Evolutionary conservation across 495 filamentous ascomycete species (phyloP), one percentile per base, ranked within the genome.

Genomic region (Tricharina praecox): DNA sequence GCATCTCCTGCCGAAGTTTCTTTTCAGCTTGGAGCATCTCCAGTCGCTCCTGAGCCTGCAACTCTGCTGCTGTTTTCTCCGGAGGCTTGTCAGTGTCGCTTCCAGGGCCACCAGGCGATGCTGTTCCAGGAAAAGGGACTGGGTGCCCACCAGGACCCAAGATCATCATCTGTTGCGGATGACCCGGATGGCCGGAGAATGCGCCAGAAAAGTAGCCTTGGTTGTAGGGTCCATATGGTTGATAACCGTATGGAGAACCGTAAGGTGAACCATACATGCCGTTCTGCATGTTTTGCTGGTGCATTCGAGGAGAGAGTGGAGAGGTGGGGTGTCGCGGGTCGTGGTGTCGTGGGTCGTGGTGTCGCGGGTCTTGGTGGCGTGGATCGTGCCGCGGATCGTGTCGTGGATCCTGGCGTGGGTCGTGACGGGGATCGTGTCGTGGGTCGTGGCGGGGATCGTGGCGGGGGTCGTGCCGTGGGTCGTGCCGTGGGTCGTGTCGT

Each of bases 101-200:
- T 15, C 43, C 43, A n/a, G n/a, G n/a, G 15, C 48, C 55, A 32
- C 44, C 53, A 0, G 54, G 55, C 13, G 55, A 51, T 25, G 54
- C 47, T 1, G 54, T 26, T 2, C 50, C 20, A 1, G 50, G 54
- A 2, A 46, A 59, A 19, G 55, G 55, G n/a, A 59, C 37, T 1
- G 48, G 55, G 28, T 59, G 59, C 4, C 56, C 56, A n/a, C 51
- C 50, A 11, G 56, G 55, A 5, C 56, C 56, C 56, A 59, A 50
- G 23, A 59, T 51, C 56, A 59, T 59, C 55, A 59, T 59, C n/a
- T 58, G 52, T n/a, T 47, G 51, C 19, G 35, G 53, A 15, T 50
- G 42, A 10, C 40, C 32, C 3, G 40, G 9, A 3, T 54, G 53
- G 1, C 41, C 37, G 1, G 51, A 48, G 20, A 55, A 43, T 1